Evolutionary conservation across 305 asterid genomes (phyloP).

Genomic region (Fraxinus albicans): DNA sequence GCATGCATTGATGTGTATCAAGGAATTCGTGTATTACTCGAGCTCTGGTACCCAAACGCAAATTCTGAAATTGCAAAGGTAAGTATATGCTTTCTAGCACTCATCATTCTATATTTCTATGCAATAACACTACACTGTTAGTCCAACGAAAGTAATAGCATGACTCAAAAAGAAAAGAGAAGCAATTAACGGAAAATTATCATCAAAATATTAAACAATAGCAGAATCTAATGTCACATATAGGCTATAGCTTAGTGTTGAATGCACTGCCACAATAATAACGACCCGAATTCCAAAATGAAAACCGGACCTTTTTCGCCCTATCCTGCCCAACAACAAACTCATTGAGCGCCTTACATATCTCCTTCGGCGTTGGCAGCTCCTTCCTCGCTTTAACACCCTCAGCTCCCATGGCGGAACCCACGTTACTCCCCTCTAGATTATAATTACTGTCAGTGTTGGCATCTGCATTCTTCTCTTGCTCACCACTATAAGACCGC

Average conservation of each 20-base stretch:
- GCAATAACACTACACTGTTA: not conserved
- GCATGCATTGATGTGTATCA: not conserved
- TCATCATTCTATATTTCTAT: not conserved
- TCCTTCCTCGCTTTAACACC: constrained; percentile 37
- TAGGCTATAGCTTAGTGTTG: not conserved
- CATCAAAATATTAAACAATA: not conserved
- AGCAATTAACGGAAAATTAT: not conserved
- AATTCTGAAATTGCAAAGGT: not conserved
- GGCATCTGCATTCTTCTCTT: constrained; percentile 22
- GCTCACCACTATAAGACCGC: constrained; percentile 66
- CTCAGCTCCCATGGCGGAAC: constrained; percentile 28
- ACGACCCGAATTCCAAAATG: not conserved
- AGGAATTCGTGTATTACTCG: not conserved
- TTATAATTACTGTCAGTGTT: constrained; percentile 20
- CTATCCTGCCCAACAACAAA: constrained; percentile 82
- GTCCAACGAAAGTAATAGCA: constrained; percentile 2
- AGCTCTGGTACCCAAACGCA: not conserved
- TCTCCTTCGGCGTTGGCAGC: constrained; percentile 82
- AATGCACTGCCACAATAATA: not conserved
- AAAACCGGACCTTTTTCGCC: constrained; percentile 69
- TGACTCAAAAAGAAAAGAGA: not conserved
- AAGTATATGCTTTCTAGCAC: not conserved
- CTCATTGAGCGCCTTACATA: constrained; percentile 67
- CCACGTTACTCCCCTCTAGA: constrained; percentile 17
- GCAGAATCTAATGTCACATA: constrained; percentile 9